Evolutionary conservation across 495 filamentous ascomycete genomes (phyloP).

Genomic region (Talaromyces proteolyticus): DNA sequence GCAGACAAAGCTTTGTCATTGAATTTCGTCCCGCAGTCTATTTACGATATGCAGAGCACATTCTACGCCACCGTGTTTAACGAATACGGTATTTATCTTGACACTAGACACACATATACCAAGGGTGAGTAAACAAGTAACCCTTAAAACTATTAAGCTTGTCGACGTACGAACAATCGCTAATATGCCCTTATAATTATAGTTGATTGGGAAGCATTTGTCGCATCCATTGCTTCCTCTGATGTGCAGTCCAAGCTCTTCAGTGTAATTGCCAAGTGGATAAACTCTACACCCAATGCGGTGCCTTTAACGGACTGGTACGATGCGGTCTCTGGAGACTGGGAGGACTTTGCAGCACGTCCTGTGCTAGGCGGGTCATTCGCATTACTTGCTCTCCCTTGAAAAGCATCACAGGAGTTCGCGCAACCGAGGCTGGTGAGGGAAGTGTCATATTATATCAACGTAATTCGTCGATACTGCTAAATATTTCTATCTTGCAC

Average conservation of each 20-base stretch:
- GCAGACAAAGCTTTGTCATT: constrained; percentile 40
- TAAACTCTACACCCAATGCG: constrained; percentile 46
- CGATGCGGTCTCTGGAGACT: constrained; percentile 33
- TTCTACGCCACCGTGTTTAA: constrained; percentile 44
- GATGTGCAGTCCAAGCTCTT: constrained; percentile 40
- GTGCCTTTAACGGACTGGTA: constrained; percentile 51
- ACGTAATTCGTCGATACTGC: too few species aligned
- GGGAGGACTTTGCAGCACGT: constrained; percentile 35
- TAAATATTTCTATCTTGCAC: too few species aligned
- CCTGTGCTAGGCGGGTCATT: constrained; percentile 52
- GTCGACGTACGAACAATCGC: too few species aligned
- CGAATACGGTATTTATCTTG: constrained; percentile 43
- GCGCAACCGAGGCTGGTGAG: too few species aligned
- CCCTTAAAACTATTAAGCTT: too few species aligned
- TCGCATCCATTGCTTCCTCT: constrained; percentile 37
- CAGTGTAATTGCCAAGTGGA: constrained; percentile 39
- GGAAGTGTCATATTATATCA: too few species aligned
- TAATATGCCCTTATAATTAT: background rate
- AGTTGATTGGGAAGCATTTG: constrained; percentile 47
- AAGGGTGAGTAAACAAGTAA: constrained; percentile 32
- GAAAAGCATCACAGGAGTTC: too few species aligned
- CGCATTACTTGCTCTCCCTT: constrained; percentile 32
- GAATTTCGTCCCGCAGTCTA: constrained; percentile 35
- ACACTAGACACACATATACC: constrained; percentile 41
- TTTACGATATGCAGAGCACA: constrained; percentile 49